phyloP scores from a whole-genome alignment of 1,284 basidiomycete genomes.

The Sanghuangporus sanghuang region DNA sequence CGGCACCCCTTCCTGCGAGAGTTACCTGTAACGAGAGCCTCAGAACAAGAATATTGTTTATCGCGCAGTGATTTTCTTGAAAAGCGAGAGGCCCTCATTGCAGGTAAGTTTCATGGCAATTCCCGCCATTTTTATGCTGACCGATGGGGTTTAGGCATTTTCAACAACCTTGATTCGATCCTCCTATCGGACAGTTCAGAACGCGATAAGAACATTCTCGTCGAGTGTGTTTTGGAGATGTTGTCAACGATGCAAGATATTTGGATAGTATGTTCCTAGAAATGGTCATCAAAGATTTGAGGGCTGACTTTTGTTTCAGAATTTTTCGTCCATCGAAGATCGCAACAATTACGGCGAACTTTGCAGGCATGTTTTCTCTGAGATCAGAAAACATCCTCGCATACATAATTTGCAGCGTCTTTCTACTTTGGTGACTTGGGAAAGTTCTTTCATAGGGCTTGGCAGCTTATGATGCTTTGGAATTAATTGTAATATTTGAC shows the following conservation, averaged over 20 bases:
- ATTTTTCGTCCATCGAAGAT: neutral
- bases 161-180: conserved; percentile 6
- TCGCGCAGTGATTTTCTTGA: conserved; percentile 3
- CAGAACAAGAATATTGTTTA: conserved; percentile 2
- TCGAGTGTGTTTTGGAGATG: conserved; percentile 12
- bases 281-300: neutral
- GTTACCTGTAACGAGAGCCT: conserved; percentile 20
- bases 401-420: conserved; percentile 5
- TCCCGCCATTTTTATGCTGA: neutral
- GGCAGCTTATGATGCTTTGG: neutral
- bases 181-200: neutral
- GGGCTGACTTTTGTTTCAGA: neutral
- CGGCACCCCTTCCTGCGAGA: conserved; percentile 46
- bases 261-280: conserved; percentile 1
- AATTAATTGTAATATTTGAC: neutral
- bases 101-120: neutral
- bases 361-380: neutral
- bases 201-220: conserved; percentile 1
- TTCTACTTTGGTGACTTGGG: conserved; percentile 1
- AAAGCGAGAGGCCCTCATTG: conserved; percentile 2
- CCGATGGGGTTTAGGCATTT: neutral
- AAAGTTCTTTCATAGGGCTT: neutral
- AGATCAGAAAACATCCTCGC: neutral
- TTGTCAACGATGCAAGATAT: conserved; percentile 16
- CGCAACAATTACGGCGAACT: conserved; percentile 3